Percentiles rank a stretch among this genome's conserved stretches.
Evolutionary conservation across 352 stramenopile genomes (phyloP).

Genomic region (Phytophthora aleatoria): DNA sequence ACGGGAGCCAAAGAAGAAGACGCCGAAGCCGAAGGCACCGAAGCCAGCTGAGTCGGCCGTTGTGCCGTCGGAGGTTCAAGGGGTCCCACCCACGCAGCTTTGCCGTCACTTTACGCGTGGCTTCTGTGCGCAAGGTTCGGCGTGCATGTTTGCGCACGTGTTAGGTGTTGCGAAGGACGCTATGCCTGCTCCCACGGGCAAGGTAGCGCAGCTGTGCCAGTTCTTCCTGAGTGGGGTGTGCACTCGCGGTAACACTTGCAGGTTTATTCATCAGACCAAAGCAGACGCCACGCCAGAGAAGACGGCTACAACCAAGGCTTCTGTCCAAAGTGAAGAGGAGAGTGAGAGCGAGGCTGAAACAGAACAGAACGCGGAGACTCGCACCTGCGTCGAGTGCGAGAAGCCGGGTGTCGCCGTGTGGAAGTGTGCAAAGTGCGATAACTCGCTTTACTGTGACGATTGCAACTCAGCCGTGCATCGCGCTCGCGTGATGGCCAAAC

Average conservation of each 20-base stretch:
- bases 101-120: conserved; percentile 65
- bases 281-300: not conserved
- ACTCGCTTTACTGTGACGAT: conserved; percentile 64
- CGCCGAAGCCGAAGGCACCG: conserved; percentile 2
- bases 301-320: conserved; percentile 8
- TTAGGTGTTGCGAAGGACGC: conserved; percentile 26
- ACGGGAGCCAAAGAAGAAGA: conserved; percentile 14
- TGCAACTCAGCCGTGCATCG: conserved; percentile 64
- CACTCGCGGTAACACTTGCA: conserved; percentile 55
- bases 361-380: conserved; percentile 22
- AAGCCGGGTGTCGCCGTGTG: conserved; percentile 45
- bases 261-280: conserved; percentile 44
- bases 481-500: conserved; percentile 67
- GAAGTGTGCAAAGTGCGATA: conserved; percentile 63
- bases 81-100: conserved; percentile 39
- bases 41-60: conserved; percentile 1
- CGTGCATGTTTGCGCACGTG: conserved; percentile 54
- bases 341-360: conserved; percentile 12
- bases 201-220: conserved; percentile 42
- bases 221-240: conserved; percentile 62
- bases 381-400: conserved; percentile 75
- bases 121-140: conserved; percentile 41
- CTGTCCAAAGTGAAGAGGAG: conserved; percentile 9
- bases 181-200: conserved; percentile 17
- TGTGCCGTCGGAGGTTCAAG: conserved; percentile 28